Base-by-base conservation (phyloP, 1,139 yeast genomes). In the Lodderomyces jiufengensis region DNA sequence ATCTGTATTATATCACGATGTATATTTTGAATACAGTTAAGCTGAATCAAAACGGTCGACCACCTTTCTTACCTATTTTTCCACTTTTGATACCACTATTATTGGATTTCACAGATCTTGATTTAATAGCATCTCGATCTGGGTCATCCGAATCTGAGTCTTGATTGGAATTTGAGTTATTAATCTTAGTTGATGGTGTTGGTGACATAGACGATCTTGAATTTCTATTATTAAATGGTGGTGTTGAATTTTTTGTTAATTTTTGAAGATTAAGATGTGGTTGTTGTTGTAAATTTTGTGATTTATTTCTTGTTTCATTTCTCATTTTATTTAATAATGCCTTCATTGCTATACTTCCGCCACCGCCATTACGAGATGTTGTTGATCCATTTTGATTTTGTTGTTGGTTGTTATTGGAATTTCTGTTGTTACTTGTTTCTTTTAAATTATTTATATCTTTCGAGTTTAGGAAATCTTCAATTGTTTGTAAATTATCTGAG, bases 261-360 rank as follows among this genome's bases (percentile, higher is more conserved):
- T 12, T 5, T 9, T 15, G 11, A 24, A 14, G 8, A 27, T n/a
- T 25, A 13, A 9, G 11, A 10, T 13, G 9, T 31, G 33, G 12
- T 10, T 26, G 30, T 11, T 15, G 4, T 9, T 27, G 30, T 5
- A 14, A 4, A 13, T 12, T 27, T 4, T 11, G 7, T 22, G 24
- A 11, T n/a, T 31, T 12, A 18, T 46, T 45, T 32, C 69, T 45
- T n/a, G 47, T 49, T 9, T 46, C 54, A 34, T 61, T 58, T 40
- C 78, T 55, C 54, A 73, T 49, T 42, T 63, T 70, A 44, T 73
- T 74, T 55, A 65, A 54, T 41, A 76, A 59, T 1, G 78, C 71
- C 16, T 57, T 47, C 63, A 75, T 58, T 3, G 78, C 70, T 40
- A 20, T 14, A 27, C 31, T 53, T 57, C 31, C 31, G 6, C 15